Base-by-base conservation (phyloP, 495 filamentous ascomycete genomes). In the Neurospora tetraspora region DNA sequence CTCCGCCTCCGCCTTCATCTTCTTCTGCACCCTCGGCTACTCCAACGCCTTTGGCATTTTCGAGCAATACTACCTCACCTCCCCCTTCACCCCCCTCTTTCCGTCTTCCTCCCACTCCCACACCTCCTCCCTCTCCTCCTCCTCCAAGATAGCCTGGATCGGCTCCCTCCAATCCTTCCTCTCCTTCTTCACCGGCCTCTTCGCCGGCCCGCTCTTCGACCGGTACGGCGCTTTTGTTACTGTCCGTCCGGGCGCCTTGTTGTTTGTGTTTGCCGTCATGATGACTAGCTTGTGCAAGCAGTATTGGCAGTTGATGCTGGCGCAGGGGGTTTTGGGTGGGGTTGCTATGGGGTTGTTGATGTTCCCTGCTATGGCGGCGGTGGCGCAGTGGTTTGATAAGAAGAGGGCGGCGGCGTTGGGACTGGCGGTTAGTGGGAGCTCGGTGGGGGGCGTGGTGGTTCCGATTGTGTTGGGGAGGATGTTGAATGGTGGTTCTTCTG, bases 291-390 rank as follows among this genome's bases (percentile, higher is more conserved):
- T 91, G 2, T 90, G 88, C 77, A 79, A 77, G 5, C 68, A 85
- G 43, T 89, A 88, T 78, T 91, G 84, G 74, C 88, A 92, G 68
- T 88, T 92, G 74, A 80, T 90, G 71, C 86, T 92, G 11, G 84
- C 85, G 1, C 90, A 91, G 75, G 88, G 87, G 3, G 72, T 91
- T 3, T 78, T 91, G 0, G 79, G 86, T 1, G 89, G 89, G 0
- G 74, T 86, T 0, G 82, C 80, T 20, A 85, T 86, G 76, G 80
- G 83, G 0, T 73, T 91, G 31, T 76, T 89, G 6, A 78, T 82
- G 27, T 83, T 86, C 70, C 89, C 90, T 0, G 80, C 83, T 39
- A 76, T 90, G 9, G 86, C 84, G 0, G 82, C 86, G 1, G 81
- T 88, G 2, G 81, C 84, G 10, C 85, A 89, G 70, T 87, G 85